Conservation (phyloP, 2,329 filamentous ascomycete genomes). For the Trichophyton rubrum region DNA sequence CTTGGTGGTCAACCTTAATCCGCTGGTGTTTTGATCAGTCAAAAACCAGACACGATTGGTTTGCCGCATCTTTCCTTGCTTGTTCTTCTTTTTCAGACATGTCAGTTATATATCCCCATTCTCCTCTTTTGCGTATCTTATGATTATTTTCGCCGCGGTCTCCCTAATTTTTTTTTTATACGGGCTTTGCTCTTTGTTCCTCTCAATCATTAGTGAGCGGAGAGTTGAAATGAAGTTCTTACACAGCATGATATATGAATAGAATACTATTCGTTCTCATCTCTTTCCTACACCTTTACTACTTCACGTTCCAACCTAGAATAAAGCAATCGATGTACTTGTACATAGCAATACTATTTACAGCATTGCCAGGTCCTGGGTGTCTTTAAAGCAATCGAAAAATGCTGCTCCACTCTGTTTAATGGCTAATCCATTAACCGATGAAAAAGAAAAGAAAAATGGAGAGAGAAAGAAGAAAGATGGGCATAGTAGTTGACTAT, state of each 20-base stretch:
- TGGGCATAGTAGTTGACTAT: background rate
- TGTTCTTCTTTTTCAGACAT: background rate
- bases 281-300: background rate
- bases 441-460: no score
- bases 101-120: conserved; percentile 3
- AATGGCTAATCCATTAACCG: no score
- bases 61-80: background rate
- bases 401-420: background rate
- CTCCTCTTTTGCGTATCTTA: background rate
- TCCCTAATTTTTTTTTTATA: background rate
- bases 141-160: background rate
- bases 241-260: background rate
- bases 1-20: background rate
- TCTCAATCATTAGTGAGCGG: background rate
- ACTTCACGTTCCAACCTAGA: background rate
- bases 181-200: background rate
- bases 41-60: conserved; percentile 1
- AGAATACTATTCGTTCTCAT: background rate
- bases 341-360: background rate
- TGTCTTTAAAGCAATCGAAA: background rate
- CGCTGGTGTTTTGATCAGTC: background rate
- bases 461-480: no score
- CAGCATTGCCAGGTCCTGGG: background rate
- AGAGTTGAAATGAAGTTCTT: background rate
- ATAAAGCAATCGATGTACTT: background rate